Percentiles rank a stretch among this genome's conserved stretches.
Evolutionary conservation across 345 rosid genomes (phyloP).

Genomic region (Eucalyptus regnans): DNA sequence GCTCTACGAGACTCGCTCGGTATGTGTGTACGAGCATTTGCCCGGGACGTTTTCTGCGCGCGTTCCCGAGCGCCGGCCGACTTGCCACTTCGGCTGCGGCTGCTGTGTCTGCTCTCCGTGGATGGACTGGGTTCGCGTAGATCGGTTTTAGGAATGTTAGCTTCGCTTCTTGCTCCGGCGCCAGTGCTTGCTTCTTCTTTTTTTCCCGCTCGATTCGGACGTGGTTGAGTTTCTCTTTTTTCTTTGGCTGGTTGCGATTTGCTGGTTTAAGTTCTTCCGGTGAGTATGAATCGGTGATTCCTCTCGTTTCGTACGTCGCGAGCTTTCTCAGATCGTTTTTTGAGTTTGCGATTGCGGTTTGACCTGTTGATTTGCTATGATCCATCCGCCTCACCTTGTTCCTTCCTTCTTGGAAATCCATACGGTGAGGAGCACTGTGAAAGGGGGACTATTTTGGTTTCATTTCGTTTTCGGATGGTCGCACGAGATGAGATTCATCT

Average conservation of each 20-base stretch:
- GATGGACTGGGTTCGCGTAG: background rate
- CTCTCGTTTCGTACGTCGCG: background rate
- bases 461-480: background rate
- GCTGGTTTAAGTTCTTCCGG: background rate
- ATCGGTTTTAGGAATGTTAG: background rate
- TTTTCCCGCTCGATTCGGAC: background rate
- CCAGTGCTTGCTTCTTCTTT: background rate
- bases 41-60: background rate
- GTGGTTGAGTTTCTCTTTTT: background rate
- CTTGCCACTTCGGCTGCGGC: background rate
- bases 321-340: background rate
- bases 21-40: background rate
- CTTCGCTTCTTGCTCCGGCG: background rate
- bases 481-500: background rate
- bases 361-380: background rate
- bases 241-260: background rate
- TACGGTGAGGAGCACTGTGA: background rate
- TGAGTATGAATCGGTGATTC: background rate
- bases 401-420: background rate
- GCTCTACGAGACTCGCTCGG: slow-evolving; percentile 91
- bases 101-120: background rate
- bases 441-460: background rate
- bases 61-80: background rate
- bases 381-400: background rate
- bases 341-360: background rate